These are phyloP conservation scores for Tubosaeta sp. DNA, from an alignment of 768 basidiomycete species.

Conservation along the genomic window DNA sequence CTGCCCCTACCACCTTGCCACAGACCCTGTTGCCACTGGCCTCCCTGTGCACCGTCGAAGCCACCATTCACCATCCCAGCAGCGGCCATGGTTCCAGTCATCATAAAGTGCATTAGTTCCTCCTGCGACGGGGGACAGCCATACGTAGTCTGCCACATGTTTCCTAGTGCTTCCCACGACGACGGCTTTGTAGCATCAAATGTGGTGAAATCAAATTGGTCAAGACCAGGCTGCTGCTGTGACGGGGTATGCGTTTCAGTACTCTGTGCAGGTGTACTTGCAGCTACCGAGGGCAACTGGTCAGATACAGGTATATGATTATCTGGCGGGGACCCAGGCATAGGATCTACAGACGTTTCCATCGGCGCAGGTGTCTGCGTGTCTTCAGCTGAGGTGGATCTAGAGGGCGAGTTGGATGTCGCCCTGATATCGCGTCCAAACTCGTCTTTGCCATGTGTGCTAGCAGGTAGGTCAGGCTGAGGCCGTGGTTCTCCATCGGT, in stretches of 20 bases:
- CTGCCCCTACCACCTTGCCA: constrained; percentile 33
- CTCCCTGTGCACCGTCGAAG: constrained; percentile 14
- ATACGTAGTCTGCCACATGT: constrained; percentile 69
- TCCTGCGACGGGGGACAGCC: constrained; percentile 68
- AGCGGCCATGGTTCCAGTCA: constrained; percentile 34
- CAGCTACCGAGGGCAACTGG: constrained; percentile 43
- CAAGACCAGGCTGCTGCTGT: constrained; percentile 47
- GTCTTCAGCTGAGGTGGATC: constrained; percentile 24
- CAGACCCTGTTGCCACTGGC: constrained; percentile 29
- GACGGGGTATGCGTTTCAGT: constrained; percentile 30
- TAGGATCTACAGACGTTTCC: constrained; percentile 38
- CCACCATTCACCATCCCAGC: constrained; percentile 14
- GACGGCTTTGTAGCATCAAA: constrained; percentile 72
- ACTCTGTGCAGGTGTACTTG: constrained; percentile 53
- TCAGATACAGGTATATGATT: constrained; percentile 44
- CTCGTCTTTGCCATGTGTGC: constrained; percentile 64
- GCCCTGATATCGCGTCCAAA: constrained; percentile 80
- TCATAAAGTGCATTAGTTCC: constrained; percentile 71
- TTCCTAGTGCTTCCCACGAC: constrained; percentile 79
- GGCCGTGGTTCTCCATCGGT: constrained; percentile 27
- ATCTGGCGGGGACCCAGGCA: constrained; percentile 43
- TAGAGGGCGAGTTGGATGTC: constrained; percentile 37
- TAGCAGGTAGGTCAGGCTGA: constrained; percentile 26
- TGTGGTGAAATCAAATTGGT: constrained; percentile 61
- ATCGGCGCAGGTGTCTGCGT: constrained; percentile 27